Evolutionary conservation across 805 yeast species (phyloP), one percentile per base, ranked within the genome.

Genomic region (Spathaspora passalidarum): DNA sequence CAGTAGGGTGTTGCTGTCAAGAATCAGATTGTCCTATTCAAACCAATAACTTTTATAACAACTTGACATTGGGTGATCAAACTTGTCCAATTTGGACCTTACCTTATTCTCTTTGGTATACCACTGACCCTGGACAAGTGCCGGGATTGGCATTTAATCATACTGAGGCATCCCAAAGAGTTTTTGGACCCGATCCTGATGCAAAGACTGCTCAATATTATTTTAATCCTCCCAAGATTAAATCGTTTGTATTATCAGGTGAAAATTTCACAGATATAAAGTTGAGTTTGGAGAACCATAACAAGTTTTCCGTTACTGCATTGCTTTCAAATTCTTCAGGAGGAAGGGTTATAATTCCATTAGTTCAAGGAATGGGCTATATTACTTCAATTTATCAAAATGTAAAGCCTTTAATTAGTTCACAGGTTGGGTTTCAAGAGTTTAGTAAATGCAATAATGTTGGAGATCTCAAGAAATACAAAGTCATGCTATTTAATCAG

Each of bases 351-450:
- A 59, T 63, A n/a, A 54, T 76, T 21, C 90, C 91, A 2, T 57
- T 86, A 39, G 85, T 83, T 4, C 90, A 85, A 59, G 97, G 97
- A 26, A 75, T 76, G 79, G 96, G 96, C 0, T 81, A 85, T 49
- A 76, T 87, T 13, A 84, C 96, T 14, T 89, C 83, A 18, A 64
- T 82, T 48, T 72, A 75, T 58, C 63, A 65, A 5, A 67, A 70
- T 49, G 61, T 81, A 51, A 70, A 69, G 17, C 87, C 90, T 1
- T 61, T 69, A 45, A 52, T 86, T 20, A 72, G 75, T n/a, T 79
- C 87, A 19, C 76, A 73, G 22, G 85, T 86, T 21, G 96, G 95
- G 0, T 69, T 86, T 44, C 78, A 75, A 49, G 66, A 68, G 16
- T 69, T 85, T 45, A 65, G 68, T 2, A 68, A 63, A 23, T 61